Evolutionary conservation across 1,284 basidiomycete species (phyloP), one percentile per base, ranked within the genome.

Genomic region (Fomitopsis palustris): DNA sequence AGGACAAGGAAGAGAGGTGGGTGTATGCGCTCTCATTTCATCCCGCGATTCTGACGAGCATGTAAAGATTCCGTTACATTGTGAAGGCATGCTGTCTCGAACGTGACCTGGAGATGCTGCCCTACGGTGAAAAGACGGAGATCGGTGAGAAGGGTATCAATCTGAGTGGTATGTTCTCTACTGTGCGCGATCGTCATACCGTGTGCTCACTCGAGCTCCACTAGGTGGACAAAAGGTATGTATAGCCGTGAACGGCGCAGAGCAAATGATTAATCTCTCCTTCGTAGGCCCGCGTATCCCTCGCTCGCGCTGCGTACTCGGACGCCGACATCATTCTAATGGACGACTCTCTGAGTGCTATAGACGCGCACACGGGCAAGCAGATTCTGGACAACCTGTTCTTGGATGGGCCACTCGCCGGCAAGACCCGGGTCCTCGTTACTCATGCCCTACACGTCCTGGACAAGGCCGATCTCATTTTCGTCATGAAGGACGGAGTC

Each of bases 61-160:
- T 3, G 12, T 31, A 27, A 53, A 84, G 81, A 61, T 82, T 86
- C 69, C 70, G 77, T 5, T 77, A 80, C 37, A 78, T 87, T 57
- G 72, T 90, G 54, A 66, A 78, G 21, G 83, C 89, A 0, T 92
- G 88, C 67, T 78, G 77, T 51, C 72, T 92, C 42, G 79, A 83
- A 61, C 84, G 82, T 53, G 90, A 92, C 69, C 74, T 92, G 2
- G 79, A 81, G 45, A 80, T 89, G 67, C 74, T 92, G 17, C 83
- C 86, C 1, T 72, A 87, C 55, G 85, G 86, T 3, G 87, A 88
- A 63, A 68, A 78, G 55, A 93, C 91, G 0, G 90, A 95, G 71
- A 91, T 96, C 31, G 93, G 93, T 27, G 93, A 95, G 73, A 86
- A 89, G 64, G 93, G 93, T 5, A 85, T 90, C 56, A 91, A 84